Evolutionary conservation across 2,329 filamentous ascomycete genomes (phyloP).

Genomic region (Colletotrichum kahawae): DNA sequence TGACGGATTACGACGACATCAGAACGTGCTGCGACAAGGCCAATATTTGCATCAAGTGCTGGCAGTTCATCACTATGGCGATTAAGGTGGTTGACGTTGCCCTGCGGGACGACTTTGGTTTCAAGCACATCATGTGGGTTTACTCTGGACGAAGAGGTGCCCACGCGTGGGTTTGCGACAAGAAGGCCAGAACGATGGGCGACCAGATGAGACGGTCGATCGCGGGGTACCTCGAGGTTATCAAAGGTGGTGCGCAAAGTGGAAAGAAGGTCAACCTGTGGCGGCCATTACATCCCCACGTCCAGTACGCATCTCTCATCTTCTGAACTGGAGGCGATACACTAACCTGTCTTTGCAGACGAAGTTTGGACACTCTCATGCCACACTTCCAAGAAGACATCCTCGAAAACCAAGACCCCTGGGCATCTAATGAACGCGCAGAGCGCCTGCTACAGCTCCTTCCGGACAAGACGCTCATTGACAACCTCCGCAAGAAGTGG

Average conservation of each 20-base stretch:
- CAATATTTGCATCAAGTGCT: constrained; percentile 93
- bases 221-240: constrained; percentile 86
- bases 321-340: background rate
- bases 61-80: constrained; percentile 97
- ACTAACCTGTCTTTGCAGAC: constrained; percentile 47
- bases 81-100: constrained; percentile 91
- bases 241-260: constrained; percentile 85
- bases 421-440: constrained; percentile 71
- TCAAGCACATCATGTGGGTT: constrained; percentile 96
- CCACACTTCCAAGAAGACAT: constrained; percentile 85
- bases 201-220: constrained; percentile 86
- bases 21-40: constrained; percentile 93
- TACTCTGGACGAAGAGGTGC: constrained; percentile 96
- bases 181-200: constrained; percentile 80
- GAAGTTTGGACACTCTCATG: constrained; percentile 85
- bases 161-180: constrained; percentile 98
- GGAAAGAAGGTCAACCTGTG: constrained; percentile 87
- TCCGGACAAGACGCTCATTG: constrained; percentile 78
- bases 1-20: constrained; percentile 98
- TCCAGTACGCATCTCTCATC: constrained; percentile 59
- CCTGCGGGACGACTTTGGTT: constrained; percentile 92
- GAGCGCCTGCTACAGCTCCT: constrained; percentile 84
- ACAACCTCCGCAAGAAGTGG: constrained; percentile 89
- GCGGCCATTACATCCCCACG: constrained; percentile 87
- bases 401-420: constrained; percentile 85